Percentiles rank a stretch among this genome's conserved stretches.
Conservation (phyloP, 2,329 filamentous ascomycete genomes). For the Stachybotrys chlorohalonatus region DNA sequence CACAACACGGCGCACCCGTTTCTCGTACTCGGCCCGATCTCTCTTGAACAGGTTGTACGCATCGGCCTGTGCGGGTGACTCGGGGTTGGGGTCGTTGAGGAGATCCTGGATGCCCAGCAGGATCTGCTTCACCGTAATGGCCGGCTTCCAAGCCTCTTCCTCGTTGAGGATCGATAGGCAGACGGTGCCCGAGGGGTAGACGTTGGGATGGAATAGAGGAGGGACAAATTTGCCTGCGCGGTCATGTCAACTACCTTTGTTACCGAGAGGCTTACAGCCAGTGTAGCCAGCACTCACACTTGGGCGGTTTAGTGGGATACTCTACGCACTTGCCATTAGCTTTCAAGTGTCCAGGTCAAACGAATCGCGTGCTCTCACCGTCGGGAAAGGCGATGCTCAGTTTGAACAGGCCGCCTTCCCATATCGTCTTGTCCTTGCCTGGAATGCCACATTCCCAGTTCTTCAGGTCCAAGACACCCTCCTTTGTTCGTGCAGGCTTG, state of each 20-base stretch:
- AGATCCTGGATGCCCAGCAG: constrained; percentile 92
- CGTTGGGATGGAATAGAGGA: constrained; percentile 95
- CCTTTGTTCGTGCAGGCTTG: constrained; percentile 68
- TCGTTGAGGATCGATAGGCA: constrained; percentile 97
- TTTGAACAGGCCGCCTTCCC: constrained; percentile 97
- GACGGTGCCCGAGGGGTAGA: constrained; percentile 95
- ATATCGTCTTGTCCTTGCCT: constrained; percentile 92
- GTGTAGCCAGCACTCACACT: constrained; percentile 57
- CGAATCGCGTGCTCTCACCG: constrained; percentile 46
- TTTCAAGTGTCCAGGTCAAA: not conserved
- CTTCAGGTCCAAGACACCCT: constrained; percentile 84
- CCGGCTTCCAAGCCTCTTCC: constrained; percentile 96
- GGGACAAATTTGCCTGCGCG: constrained; percentile 83
- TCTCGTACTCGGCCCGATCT: constrained; percentile 79
- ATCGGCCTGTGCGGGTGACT: constrained; percentile 92
- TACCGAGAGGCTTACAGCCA: not conserved
- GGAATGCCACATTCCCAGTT: constrained; percentile 95
- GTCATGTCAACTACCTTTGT: constrained; percentile 5
- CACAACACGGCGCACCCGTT: constrained; percentile 76
- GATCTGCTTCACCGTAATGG: constrained; percentile 97
- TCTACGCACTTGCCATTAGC: constrained; percentile 41
- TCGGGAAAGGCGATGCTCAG: constrained; percentile 88
- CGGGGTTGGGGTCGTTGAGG: constrained; percentile 91
- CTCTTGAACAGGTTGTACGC: constrained; percentile 97
- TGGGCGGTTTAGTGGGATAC: constrained; percentile 96